Base-by-base conservation (phyloP, 192 early-diverging fungal species). In the Gamsiella multidivaricata region DNA sequence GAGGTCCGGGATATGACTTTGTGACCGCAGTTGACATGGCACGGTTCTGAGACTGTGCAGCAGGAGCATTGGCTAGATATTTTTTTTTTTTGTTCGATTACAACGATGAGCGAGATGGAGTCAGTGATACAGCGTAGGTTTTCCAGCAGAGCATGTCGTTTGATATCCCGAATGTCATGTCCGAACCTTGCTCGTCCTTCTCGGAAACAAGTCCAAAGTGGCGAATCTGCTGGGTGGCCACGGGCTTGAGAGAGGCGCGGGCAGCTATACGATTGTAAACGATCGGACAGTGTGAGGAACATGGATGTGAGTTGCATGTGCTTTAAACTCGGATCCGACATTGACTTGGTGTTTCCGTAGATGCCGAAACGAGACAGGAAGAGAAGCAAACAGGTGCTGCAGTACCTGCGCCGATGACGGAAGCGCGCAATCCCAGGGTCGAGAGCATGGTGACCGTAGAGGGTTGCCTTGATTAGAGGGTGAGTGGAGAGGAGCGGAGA, bases 1-100 rank as follows among this genome's bases (percentile, higher is more conserved):
- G 61, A 29, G 73, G 73, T 76, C 73, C 73, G 20, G 73, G 73
- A 37, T 76, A 76, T 68, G 73, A 76, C 51, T 76, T 76, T 56
- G 73, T 28, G 36, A 76, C 73, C 25, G 73, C 73, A 15, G 73
- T 68, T n/a, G 73, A 76, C 73, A 76, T 76, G 45, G 9, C 39
- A n/a, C 73, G 57, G 51, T 15, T 76, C 59, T 76, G 71, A 45
- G 55, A 54, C 51, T 66, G 58, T 7, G 43, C 41, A 45, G 43
- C 55, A 6, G 53, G 53, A 23, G 26, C 45, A 46, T 54, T 69
- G 67, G 32, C 67, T 69, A 61, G 10, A 41, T 1, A 2, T n/a
- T n/a, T n/a, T n/a, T n/a, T n/a, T n/a, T n/a, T n/a, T n/a, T n/a
- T n/a, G n/a, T n/a, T n/a, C n/a, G n/a, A n/a, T n/a, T n/a, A n/a